Percentiles rank a stretch among this genome's conserved stretches.
These are phyloP conservation scores for Trichoderma aggressivum DNA, from an alignment of 2,329 filamentous ascomycete species.

Conservation along the genomic window DNA sequence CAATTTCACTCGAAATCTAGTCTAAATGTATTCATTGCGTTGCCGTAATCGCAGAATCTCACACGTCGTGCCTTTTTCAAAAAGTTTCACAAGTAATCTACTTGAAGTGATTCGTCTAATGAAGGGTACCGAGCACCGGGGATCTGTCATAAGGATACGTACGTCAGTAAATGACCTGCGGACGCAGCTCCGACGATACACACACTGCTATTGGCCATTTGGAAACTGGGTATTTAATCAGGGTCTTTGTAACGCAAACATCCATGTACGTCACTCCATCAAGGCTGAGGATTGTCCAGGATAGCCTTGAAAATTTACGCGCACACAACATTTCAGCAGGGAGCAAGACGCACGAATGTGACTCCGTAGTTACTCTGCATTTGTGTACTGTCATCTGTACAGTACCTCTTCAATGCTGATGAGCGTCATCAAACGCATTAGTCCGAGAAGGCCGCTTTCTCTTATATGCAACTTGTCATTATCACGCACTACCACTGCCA, in stretches of 20 bases:
- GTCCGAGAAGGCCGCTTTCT: neutral
- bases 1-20: neutral
- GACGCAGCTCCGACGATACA: neutral
- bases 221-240: neutral
- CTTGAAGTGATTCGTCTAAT: neutral
- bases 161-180: neutral
- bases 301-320: neutral
- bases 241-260: neutral
- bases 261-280: constrained; percentile 4
- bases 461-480: neutral
- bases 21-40: neutral
- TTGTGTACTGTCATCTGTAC: neutral
- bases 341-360: neutral
- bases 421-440: neutral
- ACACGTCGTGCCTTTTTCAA: neutral
- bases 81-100: neutral
- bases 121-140: neutral
- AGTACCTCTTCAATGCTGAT: neutral
- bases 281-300: neutral
- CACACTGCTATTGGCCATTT: neutral
- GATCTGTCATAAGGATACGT: neutral
- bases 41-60: neutral
- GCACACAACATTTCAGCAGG: neutral
- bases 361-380: neutral
- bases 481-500: neutral